Conservation (phyloP, 208 protist species). For the Leishmania lainsoni region DNA sequence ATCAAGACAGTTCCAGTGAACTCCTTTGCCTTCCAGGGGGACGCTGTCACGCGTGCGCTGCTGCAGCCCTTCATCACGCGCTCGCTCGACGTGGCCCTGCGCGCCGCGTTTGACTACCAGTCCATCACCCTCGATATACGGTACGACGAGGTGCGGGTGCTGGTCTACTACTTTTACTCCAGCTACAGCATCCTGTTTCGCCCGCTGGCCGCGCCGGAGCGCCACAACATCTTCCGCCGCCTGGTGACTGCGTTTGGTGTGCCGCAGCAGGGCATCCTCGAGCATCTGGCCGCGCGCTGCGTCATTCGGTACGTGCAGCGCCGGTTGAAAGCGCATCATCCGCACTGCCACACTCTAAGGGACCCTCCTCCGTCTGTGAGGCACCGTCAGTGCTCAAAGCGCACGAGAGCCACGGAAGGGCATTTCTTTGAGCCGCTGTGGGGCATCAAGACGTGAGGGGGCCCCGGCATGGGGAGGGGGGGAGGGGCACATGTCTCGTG, state of each 20-base stretch:
- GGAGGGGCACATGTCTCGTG: not conserved
- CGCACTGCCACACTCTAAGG: not conserved
- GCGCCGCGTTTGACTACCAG: constrained; percentile 65
- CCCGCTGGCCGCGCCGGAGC: constrained; percentile 68
- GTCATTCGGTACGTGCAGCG: constrained; percentile 66
- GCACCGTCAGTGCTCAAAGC: not conserved
- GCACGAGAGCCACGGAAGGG: not conserved
- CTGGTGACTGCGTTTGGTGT: constrained; percentile 70
- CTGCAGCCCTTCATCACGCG: constrained; percentile 50
- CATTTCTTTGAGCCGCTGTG: not conserved
- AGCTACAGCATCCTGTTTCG: constrained; percentile 74
- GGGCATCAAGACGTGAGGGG: not conserved
- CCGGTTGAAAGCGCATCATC: constrained; percentile 32
- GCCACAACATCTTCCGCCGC: constrained; percentile 73
- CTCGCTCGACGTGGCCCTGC: constrained; percentile 50
- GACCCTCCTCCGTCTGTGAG: not conserved
- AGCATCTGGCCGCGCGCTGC: constrained; percentile 67
- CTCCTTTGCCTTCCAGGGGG: constrained; percentile 30
- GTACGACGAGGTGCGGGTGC: constrained; percentile 67
- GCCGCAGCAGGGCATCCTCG: constrained; percentile 61
- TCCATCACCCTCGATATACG: constrained; percentile 57
- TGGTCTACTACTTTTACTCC: constrained; percentile 80
- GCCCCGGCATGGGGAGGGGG: not conserved
- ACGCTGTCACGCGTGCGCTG: constrained; percentile 31
- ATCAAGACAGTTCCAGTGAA: not conserved